Base-by-base conservation (phyloP, 352 stramenopile genomes). In the Phytophthora sojae region DNA sequence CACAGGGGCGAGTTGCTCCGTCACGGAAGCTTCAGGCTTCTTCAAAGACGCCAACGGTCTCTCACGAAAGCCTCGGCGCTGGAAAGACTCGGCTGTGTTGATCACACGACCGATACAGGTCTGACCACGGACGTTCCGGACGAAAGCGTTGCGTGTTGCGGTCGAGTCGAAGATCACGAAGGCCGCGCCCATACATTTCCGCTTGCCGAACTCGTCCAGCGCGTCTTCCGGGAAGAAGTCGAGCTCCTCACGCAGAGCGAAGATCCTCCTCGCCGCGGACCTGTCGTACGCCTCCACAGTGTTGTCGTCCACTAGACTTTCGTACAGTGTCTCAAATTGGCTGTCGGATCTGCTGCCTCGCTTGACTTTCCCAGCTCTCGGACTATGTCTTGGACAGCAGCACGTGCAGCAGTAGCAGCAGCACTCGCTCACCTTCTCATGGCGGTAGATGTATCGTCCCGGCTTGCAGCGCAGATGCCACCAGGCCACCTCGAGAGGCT, bases 121-220 rank as follows among this genome's bases (percentile, higher is more conserved):
- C 11, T 88, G 81, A 32, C 76, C 71, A 29, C 80, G 74, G 6
- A 91, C 79, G 32, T 89, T 73, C 0, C 72, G 70, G 14, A 91
- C 73, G 32, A 93, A 93, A 25, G 81, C 75, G 44, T 90, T 80
- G n/a, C 85, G 83, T 2, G 73, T 89, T 3, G 69, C 71, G 1
- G 79, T 80, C 15, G 82, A 90, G 58, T 89, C 79, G 61, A 95
- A 95, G 25, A 90, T 82, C 8, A 95, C 79, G 51, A 95, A 95
- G 6, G 88, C 88, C 1, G 82, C 82, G 4, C 88, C 88, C 49
- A 83, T 79, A 55, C 88, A 92, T 60, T 80, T 67, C 2, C 83
- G 74, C 39, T 88, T 77, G 8, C 69, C 64, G 67, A 93, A 95
- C 37, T 91, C 67, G 6, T 83, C 72, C 19, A 93, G 61, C 9